phyloP scores from a whole-genome alignment of 1,284 basidiomycete species.

The Cronartium ribicola region DNA sequence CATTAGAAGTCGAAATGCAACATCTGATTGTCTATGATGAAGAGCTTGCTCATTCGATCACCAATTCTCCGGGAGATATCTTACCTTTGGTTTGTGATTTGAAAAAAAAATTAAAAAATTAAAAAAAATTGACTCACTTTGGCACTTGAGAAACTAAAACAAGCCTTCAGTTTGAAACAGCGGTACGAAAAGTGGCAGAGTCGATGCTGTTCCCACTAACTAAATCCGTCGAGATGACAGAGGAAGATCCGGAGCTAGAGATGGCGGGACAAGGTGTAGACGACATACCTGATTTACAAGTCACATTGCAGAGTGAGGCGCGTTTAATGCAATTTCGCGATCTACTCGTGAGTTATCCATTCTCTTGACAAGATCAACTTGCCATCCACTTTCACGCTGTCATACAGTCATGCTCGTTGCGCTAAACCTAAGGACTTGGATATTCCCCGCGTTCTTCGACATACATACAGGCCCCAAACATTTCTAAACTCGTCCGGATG shows the following conservation, averaged over 20 bases:
- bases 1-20: constrained; percentile 85
- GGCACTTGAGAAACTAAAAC: background rate
- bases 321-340: constrained; percentile 93
- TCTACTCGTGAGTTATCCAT: constrained; percentile 59
- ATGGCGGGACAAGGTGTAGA: constrained; percentile 55
- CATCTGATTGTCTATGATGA: constrained; percentile 89
- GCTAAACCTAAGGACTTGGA: too few relatives aligned
- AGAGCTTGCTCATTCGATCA: constrained; percentile 82
- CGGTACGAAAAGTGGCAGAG: constrained; percentile 58
- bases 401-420: constrained; percentile 4
- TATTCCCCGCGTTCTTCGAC: background rate
- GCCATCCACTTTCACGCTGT: background rate
- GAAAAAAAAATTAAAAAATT: too few relatives aligned
- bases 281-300: constrained; percentile 77
- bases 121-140: constrained; percentile 21
- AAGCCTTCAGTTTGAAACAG: constrained; percentile 76
- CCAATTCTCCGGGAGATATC: constrained; percentile 82
- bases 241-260: constrained; percentile 43
- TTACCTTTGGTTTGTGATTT: constrained; percentile 70
- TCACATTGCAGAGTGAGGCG: constrained; percentile 78
- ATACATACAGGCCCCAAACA: constrained; percentile 67
- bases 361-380: too few relatives aligned
- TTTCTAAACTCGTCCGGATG: constrained; percentile 91
- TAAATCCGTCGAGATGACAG: constrained; percentile 53
- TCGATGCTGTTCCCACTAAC: constrained; percentile 52